Percentiles rank a stretch among this genome's conserved stretches.
Conservation (phyloP, 1,139 yeast species). For the Blastobotrys capitulatus region DNA sequence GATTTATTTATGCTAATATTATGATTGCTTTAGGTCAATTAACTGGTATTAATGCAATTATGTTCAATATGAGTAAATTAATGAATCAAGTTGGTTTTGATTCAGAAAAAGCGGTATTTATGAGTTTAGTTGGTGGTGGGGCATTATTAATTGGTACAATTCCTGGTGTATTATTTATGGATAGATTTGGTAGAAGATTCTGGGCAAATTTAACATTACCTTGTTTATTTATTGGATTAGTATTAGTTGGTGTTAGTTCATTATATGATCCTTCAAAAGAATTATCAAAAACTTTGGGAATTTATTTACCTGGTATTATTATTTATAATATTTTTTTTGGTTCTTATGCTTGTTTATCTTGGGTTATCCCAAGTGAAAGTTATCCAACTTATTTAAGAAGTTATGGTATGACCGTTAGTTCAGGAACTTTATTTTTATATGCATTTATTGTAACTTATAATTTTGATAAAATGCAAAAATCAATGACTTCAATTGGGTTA, state of each 20-base stretch:
- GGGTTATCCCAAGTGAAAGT: conserved; percentile 55
- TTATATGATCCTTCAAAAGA: conserved; percentile 36
- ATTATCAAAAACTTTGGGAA: conserved; percentile 46
- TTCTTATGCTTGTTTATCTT: conserved; percentile 56
- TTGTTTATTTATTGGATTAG: conserved; percentile 52
- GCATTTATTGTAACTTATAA: conserved; percentile 57
- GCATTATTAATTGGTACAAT: conserved; percentile 53
- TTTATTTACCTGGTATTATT: conserved; percentile 50
- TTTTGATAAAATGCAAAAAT: conserved; percentile 48
- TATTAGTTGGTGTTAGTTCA: conserved; percentile 54
- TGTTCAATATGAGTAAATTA: conserved; percentile 53
- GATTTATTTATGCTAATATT: conserved; percentile 48
- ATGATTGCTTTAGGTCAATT: conserved; percentile 52
- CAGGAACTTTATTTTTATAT: conserved; percentile 51
- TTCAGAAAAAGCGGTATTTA: conserved; percentile 37
- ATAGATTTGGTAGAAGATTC: conserved; percentile 49
- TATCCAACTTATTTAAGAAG: conserved; percentile 49
- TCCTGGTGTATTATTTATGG: conserved; percentile 58
- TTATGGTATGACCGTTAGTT: conserved; percentile 48
- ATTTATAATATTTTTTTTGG: conserved; percentile 59
- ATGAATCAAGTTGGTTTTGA: conserved; percentile 44
- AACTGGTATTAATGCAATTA: conserved; percentile 33
- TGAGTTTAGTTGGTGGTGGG: conserved; percentile 51
- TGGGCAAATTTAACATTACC: conserved; percentile 39
- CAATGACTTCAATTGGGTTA: conserved; percentile 54